Evolutionary conservation across 202 grass and related monocot species (phyloP).

Genomic region (Cymbopogon flexuosus): DNA sequence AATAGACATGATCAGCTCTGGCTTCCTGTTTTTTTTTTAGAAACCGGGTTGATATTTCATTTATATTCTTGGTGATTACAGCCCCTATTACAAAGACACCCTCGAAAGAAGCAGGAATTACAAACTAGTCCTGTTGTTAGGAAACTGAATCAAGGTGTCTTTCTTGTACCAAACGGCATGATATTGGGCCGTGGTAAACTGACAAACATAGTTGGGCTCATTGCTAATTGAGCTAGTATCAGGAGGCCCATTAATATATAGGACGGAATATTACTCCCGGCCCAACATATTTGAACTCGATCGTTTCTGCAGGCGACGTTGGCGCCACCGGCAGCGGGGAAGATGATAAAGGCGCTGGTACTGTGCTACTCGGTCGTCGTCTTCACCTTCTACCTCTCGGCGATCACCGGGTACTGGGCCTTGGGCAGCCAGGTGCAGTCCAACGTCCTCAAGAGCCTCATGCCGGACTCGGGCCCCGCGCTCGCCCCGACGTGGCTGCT

Average conservation of each 20-base stretch:
- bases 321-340: slow-evolving; percentile 87
- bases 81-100: too few species aligned
- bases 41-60: too few species aligned
- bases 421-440: slow-evolving; percentile 80
- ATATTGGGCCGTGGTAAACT: neutral
- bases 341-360: slow-evolving; percentile 89
- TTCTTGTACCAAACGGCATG: neutral
- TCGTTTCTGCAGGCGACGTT: slow-evolving; percentile 61
- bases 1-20: neutral
- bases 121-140: neutral
- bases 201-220: neutral
- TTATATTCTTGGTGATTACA: too few species aligned
- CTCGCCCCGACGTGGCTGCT: slow-evolving; percentile 79
- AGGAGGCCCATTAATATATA: neutral
- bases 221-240: neutral
- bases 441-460: slow-evolving; percentile 75
- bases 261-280: neutral
- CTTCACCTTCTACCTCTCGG: slow-evolving; percentile 68
- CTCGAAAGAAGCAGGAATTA: too few species aligned
- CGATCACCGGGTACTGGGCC: slow-evolving; percentile 81
- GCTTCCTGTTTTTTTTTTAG: too few species aligned
- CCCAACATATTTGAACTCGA: slow-evolving; percentile 11
- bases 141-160: neutral
- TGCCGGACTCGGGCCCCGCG: slow-evolving; percentile 66
- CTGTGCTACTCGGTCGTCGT: slow-evolving; percentile 67